phyloP scores from a whole-genome alignment of 345 rosid genomes.

The Sisymbrium irio region DNA sequence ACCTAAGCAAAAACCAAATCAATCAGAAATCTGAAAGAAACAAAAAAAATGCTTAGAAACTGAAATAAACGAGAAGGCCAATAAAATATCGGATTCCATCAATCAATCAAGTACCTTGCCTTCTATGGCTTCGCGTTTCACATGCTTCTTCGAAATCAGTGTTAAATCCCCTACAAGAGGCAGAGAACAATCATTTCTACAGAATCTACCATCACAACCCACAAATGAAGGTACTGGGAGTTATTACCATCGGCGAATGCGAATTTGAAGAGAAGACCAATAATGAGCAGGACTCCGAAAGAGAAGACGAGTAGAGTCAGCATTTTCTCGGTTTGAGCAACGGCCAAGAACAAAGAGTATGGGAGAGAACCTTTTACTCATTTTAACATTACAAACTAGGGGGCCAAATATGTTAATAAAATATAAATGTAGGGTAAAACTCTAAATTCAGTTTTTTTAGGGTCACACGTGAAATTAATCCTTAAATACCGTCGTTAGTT shows the following conservation, averaged over 20 bases:
- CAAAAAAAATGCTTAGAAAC: not conserved
- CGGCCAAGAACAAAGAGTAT: not conserved
- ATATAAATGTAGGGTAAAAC: not conserved
- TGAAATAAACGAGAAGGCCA: not conserved
- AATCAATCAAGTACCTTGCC: slow-evolving; percentile 53
- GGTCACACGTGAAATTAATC: not conserved
- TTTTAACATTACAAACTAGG: not conserved
- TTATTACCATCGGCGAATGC: slow-evolving; percentile 59
- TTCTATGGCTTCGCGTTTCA: slow-evolving; percentile 70
- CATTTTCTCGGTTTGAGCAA: slow-evolving; percentile 25
- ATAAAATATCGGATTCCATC: not conserved
- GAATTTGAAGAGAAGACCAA: slow-evolving; percentile 47
- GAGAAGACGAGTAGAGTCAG: slow-evolving; percentile 37
- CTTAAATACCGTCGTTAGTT: too few species aligned
- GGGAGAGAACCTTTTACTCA: not conserved
- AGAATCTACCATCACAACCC: not conserved
- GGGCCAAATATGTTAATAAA: not conserved
- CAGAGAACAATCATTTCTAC: not conserved
- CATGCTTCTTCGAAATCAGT: slow-evolving; percentile 60
- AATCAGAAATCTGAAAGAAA: not conserved
- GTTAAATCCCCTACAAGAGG: slow-evolving; percentile 70
- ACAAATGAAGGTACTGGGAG: not conserved
- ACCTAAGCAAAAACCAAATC: slow-evolving; percentile 44
- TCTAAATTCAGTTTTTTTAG: not conserved
- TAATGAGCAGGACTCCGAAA: slow-evolving; percentile 29